Conservation (phyloP, 805 yeast genomes). For the Kockiozyma suomiensis region DNA sequence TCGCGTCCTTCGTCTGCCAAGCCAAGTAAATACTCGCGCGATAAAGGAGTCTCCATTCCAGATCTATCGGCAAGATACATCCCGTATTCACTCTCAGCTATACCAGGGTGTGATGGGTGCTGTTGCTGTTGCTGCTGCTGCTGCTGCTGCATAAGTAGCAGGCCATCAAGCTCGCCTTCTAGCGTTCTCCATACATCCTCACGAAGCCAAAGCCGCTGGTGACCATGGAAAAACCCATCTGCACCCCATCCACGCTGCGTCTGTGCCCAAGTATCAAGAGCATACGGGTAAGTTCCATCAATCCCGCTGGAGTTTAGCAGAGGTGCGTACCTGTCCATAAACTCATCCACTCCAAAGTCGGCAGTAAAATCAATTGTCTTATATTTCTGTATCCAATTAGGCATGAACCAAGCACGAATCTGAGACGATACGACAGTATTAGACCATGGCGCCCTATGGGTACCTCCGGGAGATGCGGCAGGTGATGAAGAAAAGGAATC, state of each 20-base stretch:
- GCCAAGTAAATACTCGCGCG: conserved; percentile 17
- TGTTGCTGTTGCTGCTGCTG: conserved; percentile 10
- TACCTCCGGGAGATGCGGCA: conserved; percentile 33
- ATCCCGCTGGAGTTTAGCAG: conserved; percentile 38
- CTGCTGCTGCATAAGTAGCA: conserved; percentile 24
- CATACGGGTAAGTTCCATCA: conserved; percentile 35
- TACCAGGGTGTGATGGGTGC: neutral
- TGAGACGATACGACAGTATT: conserved; percentile 44
- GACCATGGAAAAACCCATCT: conserved; percentile 44
- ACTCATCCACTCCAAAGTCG: conserved; percentile 46
- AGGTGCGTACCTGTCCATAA: conserved; percentile 41
- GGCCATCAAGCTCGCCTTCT: conserved; percentile 38
- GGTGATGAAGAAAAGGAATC: conserved; percentile 28
- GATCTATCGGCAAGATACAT: conserved; percentile 12
- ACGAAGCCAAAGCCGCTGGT: conserved; percentile 44
- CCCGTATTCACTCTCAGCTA: neutral
- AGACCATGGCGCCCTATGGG: conserved; percentile 41
- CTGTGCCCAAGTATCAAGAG: conserved; percentile 44
- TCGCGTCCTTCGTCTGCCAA: neutral
- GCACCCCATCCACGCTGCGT: conserved; percentile 41
- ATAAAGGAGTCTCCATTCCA: conserved; percentile 5
- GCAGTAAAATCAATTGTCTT: conserved; percentile 44
- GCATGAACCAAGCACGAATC: conserved; percentile 42
- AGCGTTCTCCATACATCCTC: conserved; percentile 46
- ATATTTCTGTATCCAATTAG: conserved; percentile 47